Evolutionary conservation across 108 stramenopile species (phyloP).

Genomic region (Schizochytrium sp.): DNA sequence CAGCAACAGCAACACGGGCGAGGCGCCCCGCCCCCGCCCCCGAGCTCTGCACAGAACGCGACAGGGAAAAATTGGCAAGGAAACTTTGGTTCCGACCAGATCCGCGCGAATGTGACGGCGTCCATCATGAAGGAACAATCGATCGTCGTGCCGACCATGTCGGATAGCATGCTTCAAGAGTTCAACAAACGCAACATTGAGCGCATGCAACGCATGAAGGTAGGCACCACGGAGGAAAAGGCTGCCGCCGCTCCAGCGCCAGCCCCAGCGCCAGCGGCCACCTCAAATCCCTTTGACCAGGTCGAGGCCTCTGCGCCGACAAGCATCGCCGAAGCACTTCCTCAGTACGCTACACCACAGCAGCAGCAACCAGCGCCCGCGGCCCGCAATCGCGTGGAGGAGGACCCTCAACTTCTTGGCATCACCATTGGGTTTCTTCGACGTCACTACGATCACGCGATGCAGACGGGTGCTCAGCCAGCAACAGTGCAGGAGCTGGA

Average conservation of each 20-base stretch:
- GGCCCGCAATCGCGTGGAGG: not conserved
- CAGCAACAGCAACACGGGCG: too few relatives aligned
- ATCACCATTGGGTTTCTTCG: not conserved
- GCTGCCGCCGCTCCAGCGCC: not conserved
- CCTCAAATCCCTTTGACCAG: not conserved
- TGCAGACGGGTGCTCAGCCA: not conserved
- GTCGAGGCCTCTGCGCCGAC: not conserved
- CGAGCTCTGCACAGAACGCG: not conserved
- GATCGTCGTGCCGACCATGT: conserved; percentile 11
- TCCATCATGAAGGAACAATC: not conserved
- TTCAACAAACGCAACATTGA: not conserved
- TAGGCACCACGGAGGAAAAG: not conserved
- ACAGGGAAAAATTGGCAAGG: not conserved
- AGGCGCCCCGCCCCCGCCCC: too few relatives aligned
- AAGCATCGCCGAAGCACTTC: not conserved
- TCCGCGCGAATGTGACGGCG: not conserved
- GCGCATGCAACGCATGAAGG: conserved; percentile 10
- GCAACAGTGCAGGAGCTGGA: not conserved
- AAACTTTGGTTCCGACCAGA: not conserved
- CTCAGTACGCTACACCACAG: not conserved
- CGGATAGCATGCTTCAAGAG: not conserved
- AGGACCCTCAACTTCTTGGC: not conserved
- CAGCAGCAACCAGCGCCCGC: not conserved
- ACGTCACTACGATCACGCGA: not conserved
- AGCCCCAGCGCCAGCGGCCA: too few relatives aligned